Conservation (phyloP, 495 filamentous ascomycete genomes). For the Aspergillus wentii region DNA sequence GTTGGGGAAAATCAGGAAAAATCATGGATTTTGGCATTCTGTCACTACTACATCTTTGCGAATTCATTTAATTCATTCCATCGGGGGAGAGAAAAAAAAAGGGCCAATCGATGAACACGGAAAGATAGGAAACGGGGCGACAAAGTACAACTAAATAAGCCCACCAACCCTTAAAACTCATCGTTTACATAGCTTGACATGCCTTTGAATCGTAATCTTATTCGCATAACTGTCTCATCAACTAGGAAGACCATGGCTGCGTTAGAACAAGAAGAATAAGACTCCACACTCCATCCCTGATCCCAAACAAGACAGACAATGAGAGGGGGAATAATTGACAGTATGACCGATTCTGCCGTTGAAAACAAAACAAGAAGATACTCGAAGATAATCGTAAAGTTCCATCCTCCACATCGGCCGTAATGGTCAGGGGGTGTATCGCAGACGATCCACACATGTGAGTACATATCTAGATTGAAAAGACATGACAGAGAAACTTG, state of each 20-base stretch:
- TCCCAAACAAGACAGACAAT: conserved; percentile 18
- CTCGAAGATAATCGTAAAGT: no score
- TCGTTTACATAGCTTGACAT: conserved; percentile 7
- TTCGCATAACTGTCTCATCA: conserved; percentile 24
- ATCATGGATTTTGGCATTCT: no score
- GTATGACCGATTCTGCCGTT: conserved; percentile 10
- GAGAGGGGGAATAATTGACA: conserved; percentile 7
- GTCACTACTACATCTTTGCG: no score
- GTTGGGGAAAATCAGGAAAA: no score
- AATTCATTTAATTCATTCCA: no score
- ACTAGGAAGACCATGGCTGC: conserved; percentile 19
- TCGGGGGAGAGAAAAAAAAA: no score
- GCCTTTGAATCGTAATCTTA: conserved; percentile 18
- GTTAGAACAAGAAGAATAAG: conserved; percentile 21
- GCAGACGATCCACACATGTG: conserved; percentile 30
- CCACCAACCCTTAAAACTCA: not conserved
- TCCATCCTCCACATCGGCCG: conserved; percentile 36
- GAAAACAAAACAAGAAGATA: conserved; percentile 6
- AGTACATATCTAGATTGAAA: conserved; percentile 35
- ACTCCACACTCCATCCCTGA: conserved; percentile 23
- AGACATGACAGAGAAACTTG: conserved; percentile 14
- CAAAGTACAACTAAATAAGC: no score
- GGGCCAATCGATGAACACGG: no score
- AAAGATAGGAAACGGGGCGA: no score
- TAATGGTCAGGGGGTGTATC: conserved; percentile 38